Evolutionary conservation across 2,329 filamentous ascomycete genomes (phyloP), one percentile per base, ranked within the genome.

Genomic region (Balansia obtecta): DNA sequence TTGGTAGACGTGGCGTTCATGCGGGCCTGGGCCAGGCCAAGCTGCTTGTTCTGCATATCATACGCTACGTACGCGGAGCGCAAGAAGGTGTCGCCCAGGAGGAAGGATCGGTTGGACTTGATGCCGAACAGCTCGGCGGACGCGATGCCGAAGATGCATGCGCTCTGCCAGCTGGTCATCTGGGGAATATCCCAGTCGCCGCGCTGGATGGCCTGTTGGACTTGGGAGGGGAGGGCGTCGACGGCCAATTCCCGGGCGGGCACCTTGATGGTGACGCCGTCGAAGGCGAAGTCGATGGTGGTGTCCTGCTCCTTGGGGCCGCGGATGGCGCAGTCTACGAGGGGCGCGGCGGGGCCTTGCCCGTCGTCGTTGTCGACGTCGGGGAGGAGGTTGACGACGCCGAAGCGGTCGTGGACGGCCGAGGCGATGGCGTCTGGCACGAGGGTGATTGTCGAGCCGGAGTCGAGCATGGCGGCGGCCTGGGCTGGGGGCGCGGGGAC

Each of bases 371-470:
- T n/a, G n/a, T n/a, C n/a, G n/a, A n/a, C n/a, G n/a, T n/a, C n/a
- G n/a, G n/a, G n/a, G n/a, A 50, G 20, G 16, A 69, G 60, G 57
- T 67, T 72, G n/a, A 67, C 53, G n/a, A 76, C 75, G 43, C 73
- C 75, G n/a, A 75, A 73, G 51, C 75, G 71, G 3, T 65, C 60
- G 69, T 73, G 76, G 27, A 82, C 65, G 50, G 70, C 60, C 27
- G 66, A 54, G 12, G 76, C 76, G 32, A 87, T 66, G 49, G 74
- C 69, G 50, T 78, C 71, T 0, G 85, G 86, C 1, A 90, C 68
- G 56, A 86, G 85, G 59, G 75, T 81, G 55, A 87, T 71, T 15
- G 82, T 86, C 38, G 82, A 84, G 41, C 86, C 86, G 0, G 84
- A 86, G 65, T 90, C 86, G 48, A 90, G 76, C 15, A 89, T 74